Evolutionary conservation across 306 rosid species (phyloP).

Genomic region (Prunus mongolica): DNA sequence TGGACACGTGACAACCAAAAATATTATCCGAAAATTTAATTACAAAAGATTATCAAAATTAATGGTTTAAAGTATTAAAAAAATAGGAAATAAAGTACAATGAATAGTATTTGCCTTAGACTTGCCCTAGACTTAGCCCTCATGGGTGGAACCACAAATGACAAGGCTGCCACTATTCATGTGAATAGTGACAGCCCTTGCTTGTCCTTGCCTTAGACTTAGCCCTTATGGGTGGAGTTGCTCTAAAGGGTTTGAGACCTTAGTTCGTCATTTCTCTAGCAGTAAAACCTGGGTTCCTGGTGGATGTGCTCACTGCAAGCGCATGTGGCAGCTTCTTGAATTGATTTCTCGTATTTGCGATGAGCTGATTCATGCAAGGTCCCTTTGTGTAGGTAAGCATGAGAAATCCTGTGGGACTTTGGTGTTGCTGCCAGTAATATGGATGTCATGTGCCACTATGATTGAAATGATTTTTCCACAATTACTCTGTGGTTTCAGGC

Average conservation of each 20-base stretch:
- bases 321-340: conserved; percentile 61
- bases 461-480: not conserved
- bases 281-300: conserved; percentile 45
- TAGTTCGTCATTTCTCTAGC: conserved; percentile 47
- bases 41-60: too few species aligned
- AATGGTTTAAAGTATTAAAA: too few species aligned
- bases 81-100: too few species aligned
- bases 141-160: too few species aligned
- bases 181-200: too few species aligned
- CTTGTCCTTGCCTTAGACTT: too few species aligned
- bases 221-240: too few species aligned
- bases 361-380: conserved; percentile 51
- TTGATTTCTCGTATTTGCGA: conserved; percentile 52
- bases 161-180: too few species aligned
- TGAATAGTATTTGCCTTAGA: too few species aligned
- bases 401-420: not conserved
- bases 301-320: conserved; percentile 56
- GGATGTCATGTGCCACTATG: not conserved
- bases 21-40: too few species aligned
- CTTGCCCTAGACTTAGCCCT: too few species aligned
- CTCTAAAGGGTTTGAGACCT: conserved; percentile 44
- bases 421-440: not conserved
- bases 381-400: conserved; percentile 47
- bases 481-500: conserved; percentile 15
- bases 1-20: too few species aligned